phyloP scores from a whole-genome alignment of 768 basidiomycete species.

The Xerocomellus dryophilus region DNA sequence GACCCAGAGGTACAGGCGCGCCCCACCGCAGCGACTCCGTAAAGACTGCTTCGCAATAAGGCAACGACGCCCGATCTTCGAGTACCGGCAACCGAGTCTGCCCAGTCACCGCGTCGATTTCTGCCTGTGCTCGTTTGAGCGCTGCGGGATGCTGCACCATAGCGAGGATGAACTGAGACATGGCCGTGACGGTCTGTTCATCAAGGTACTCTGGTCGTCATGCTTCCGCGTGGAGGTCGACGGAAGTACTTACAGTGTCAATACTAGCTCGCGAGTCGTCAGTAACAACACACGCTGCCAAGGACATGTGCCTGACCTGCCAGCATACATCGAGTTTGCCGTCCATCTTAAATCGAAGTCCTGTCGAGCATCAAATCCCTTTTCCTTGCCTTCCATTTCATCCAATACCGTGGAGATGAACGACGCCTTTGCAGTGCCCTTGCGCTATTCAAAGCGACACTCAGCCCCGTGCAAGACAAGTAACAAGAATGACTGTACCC shows the following conservation, averaged over 20 bases:
- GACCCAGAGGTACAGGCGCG: slow-evolving; percentile 56
- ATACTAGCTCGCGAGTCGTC: slow-evolving; percentile 40
- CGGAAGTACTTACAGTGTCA: slow-evolving; percentile 50
- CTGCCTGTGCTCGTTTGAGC: slow-evolving; percentile 56
- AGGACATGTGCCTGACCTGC: slow-evolving; percentile 21
- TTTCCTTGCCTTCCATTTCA: neutral
- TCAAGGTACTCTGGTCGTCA: slow-evolving; percentile 17
- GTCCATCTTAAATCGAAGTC: slow-evolving; percentile 77
- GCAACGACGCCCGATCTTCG: slow-evolving; percentile 51
- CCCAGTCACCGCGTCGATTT: slow-evolving; percentile 54
- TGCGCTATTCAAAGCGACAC: slow-evolving; percentile 21
- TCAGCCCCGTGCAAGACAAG: neutral
- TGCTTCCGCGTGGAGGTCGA: neutral
- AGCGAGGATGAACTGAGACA: slow-evolving; percentile 61
- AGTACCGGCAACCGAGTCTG: slow-evolving; percentile 54
- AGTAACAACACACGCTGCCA: neutral
- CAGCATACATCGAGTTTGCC: slow-evolving; percentile 78
- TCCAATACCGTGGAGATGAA: slow-evolving; percentile 55
- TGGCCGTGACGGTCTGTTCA: slow-evolving; percentile 45
- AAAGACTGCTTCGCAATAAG: slow-evolving; percentile 57
- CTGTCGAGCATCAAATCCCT: slow-evolving; percentile 28
- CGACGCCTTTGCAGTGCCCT: slow-evolving; percentile 38
- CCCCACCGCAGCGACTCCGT: slow-evolving; percentile 57
- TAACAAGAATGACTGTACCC: slow-evolving; percentile 39
- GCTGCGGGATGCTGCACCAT: slow-evolving; percentile 61